Base-by-base conservation (phyloP, 495 filamentous ascomycete species). In the Chaetomium cochliodes region DNA sequence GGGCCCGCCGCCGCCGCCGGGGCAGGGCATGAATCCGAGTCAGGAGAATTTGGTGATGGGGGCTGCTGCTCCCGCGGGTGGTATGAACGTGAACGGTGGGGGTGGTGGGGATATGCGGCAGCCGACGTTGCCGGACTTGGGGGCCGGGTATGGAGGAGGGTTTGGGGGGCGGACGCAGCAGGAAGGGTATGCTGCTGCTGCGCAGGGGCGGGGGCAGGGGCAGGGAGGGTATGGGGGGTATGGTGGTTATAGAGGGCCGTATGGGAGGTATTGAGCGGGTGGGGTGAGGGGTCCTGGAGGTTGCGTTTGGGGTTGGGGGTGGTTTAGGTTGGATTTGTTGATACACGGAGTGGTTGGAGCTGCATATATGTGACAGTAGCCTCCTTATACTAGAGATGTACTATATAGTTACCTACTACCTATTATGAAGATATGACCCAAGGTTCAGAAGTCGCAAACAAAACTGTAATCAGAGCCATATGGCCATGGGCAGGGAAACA, bases 91-190 rank as follows among this genome's bases (percentile, higher is more conserved):
- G 25, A 16, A 12, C 25, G 49, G 49, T 52, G 20, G 11, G 6
- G n/a, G n/a, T 25, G 20, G 20, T n/a, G 65, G 25, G 18, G 56
- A 62, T 20, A 60, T 41, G 28, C 64, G 70, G 25, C 72, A 74
- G 62, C 71, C 77, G 0, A 75, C 73, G 37, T 16, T 78, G 52
- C 76, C 78, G 16, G 69, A 65, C 30, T 0, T 75, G 25, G 70
- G 69, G 11, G 12, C 0, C 0, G 47, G 37, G 23, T 47, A 47
- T 58, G 59, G 41, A 1, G 51, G 51, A 49, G 23, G 50, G 51
- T 22, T 49, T 54, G 0, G 58, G 64, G 9, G 7, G 26, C 51
- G 13, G 44, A 1, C 18, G 44, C 44, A 47, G 44, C 44, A 47
- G n/a, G 44, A n/a, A 0, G 44, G 44, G 41, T 44, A 64, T 22